phyloP scores from a whole-genome alignment of 1,139 yeast genomes.

The Hemisphaericaspora subhashii region DNA sequence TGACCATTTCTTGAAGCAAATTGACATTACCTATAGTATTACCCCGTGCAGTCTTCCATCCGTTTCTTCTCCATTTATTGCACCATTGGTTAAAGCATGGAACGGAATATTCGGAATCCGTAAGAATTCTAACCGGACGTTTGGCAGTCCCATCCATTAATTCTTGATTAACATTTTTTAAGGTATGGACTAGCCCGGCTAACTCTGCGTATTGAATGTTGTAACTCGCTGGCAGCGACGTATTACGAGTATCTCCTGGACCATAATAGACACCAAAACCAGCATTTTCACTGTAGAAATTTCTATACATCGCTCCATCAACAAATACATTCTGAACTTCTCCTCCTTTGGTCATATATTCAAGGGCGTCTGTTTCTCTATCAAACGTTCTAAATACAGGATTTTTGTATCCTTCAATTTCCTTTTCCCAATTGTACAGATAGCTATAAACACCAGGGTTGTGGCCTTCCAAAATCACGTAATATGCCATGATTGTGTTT shows the following conservation, averaged over 20 bases:
- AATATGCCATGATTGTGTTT: neutral
- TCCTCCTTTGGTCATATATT: neutral
- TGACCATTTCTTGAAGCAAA: slow-evolving; percentile 36
- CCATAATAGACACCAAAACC: slow-evolving; percentile 82
- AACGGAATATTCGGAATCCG: slow-evolving; percentile 62
- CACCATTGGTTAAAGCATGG: slow-evolving; percentile 54
- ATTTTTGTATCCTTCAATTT: neutral
- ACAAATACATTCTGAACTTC: slow-evolving; percentile 42
- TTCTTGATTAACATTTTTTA: slow-evolving; percentile 36
- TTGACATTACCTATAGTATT: slow-evolving; percentile 52
- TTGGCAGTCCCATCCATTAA: slow-evolving; percentile 2
- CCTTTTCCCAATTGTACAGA: neutral
- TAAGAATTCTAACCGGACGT: slow-evolving; percentile 33
- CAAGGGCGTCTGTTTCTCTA: neutral
- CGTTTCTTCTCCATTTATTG: slow-evolving; percentile 51
- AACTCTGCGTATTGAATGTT: slow-evolving; percentile 87
- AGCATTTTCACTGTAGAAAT: slow-evolving; percentile 37
- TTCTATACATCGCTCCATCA: slow-evolving; percentile 73
- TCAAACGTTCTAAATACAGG: neutral
- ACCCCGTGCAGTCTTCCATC: slow-evolving; percentile 50
- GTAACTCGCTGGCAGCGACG: slow-evolving; percentile 52
- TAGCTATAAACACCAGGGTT: neutral
- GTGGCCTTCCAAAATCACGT: neutral
- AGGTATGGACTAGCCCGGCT: slow-evolving; percentile 59
- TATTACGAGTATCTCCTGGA: slow-evolving; percentile 50